Base-by-base conservation (phyloP, 768 basidiomycete genomes). In the Tephrocybe sp. region DNA sequence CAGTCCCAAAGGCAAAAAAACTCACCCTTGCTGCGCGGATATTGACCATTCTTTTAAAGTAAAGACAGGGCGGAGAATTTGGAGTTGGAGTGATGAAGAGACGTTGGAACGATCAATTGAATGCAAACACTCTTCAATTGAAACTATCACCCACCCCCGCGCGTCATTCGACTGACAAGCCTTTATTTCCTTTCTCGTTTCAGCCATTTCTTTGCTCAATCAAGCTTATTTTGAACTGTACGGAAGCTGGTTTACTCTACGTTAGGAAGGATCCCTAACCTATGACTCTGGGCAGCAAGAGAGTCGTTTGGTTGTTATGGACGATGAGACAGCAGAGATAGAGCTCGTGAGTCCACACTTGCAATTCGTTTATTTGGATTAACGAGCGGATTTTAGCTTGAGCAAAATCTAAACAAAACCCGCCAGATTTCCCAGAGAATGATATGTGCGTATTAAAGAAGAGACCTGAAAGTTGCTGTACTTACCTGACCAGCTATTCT, bases 391-490 rank as follows among this genome's bases (percentile, higher is more conserved):
- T n/a, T 16, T 36, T 40, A 90, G 90, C 77, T 93, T 9, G 89
- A 93, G 69, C 91, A 92, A 67, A 92, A 92, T 63, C 72, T 93
- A 38, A 84, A 87, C 66, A 92, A 92, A 69, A 92, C 90, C 0
- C 80, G 80, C 17, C 89, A 89, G 61, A 87, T 90, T 53, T 92
- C 90, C 1, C 86, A 87, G 60, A 76, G 88, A 45, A 92, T 93
- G 90, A 91, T 82, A 53, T 81, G 89, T 92, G 70, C 49, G 87
- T 63, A 36, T 33, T 23, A 2, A 8, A 45, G 47, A 38, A 41
- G 19, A 35, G 33, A 31, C 38, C 23, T 20, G 10, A 19, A 12
- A 40, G 39, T 43, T 34, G 54, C 35, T 17, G 44, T 60, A 55
- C 70, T 72, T 48, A 74, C 56, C 55, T 66, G 58, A 58, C 62